These are phyloP conservation scores for Xerocomellus amylosporus DNA, from an alignment of 768 basidiomycete genomes.

Conservation along the genomic window DNA sequence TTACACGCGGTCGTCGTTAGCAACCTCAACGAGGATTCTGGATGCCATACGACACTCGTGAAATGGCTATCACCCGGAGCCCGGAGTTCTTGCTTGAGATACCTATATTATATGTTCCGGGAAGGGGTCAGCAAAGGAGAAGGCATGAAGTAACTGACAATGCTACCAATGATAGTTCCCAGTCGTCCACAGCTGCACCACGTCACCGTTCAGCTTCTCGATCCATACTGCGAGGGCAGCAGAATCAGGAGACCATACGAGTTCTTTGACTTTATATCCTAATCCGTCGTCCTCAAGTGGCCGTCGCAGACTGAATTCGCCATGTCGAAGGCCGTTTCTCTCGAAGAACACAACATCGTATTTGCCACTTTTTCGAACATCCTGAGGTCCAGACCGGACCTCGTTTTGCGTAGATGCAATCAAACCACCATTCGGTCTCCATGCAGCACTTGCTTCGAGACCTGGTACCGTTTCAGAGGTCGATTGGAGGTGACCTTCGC, in stretches of 20 bases:
- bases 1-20: slow-evolving; percentile 66
- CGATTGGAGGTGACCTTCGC: slow-evolving; percentile 65
- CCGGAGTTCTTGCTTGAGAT: slow-evolving; percentile 86
- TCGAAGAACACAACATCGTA: slow-evolving; percentile 95
- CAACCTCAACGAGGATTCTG: slow-evolving; percentile 67
- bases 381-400: slow-evolving; percentile 69
- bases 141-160: neutral
- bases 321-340: slow-evolving; percentile 88
- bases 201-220: slow-evolving; percentile 61
- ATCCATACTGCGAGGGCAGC: slow-evolving; percentile 84
- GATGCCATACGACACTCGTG: slow-evolving; percentile 81
- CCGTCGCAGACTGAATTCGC: slow-evolving; percentile 71
- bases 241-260: slow-evolving; percentile 88
- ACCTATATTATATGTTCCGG: slow-evolving; percentile 46
- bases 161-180: slow-evolving; percentile 91
- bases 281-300: slow-evolving; percentile 40
- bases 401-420: slow-evolving; percentile 79
- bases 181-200: slow-evolving; percentile 92
- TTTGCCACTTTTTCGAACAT: slow-evolving; percentile 59
- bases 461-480: slow-evolving; percentile 85
- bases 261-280: slow-evolving; percentile 71
- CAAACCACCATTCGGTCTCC: slow-evolving; percentile 88
- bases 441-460: slow-evolving; percentile 73
- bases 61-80: slow-evolving; percentile 56
- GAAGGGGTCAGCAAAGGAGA: slow-evolving; percentile 4